phyloP scores from a whole-genome alignment of 2,329 filamentous ascomycete species.

The Podosphaera fusca region DNA sequence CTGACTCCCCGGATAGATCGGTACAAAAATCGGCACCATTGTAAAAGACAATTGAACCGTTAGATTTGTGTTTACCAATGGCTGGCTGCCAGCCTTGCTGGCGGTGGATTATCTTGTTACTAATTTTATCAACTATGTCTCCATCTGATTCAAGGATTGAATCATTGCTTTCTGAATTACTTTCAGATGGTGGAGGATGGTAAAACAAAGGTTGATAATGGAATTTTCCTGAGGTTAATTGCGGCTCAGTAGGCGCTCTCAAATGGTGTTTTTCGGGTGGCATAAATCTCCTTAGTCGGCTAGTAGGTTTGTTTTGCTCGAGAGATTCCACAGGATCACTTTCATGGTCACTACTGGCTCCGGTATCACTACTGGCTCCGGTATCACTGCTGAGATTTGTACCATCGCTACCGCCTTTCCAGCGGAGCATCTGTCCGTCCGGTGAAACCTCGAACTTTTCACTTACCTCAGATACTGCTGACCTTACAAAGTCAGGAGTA shows the following conservation, averaged over 20 bases:
- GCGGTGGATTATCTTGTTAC: neutral
- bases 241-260: neutral
- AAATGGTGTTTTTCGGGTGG: constrained; percentile 2
- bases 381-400: constrained; percentile 45
- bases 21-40: constrained; percentile 59
- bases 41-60: constrained; percentile 68
- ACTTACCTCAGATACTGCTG: constrained; percentile 46
- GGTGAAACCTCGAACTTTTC: constrained; percentile 53
- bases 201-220: constrained; percentile 42
- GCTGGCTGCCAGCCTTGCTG: neutral
- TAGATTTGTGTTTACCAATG: constrained; percentile 29
- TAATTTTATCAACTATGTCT: too few species aligned
- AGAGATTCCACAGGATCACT: constrained; percentile 3
- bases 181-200: constrained; percentile 24
- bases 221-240: constrained; percentile 18
- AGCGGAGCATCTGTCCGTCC: constrained; percentile 59
- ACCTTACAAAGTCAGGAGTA: constrained; percentile 52
- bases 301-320: constrained; percentile 1
- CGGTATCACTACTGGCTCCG: constrained; percentile 38
- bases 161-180: constrained; percentile 24
- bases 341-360: constrained; percentile 21
- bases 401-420: constrained; percentile 45
- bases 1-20: constrained; percentile 48
- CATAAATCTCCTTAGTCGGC: constrained; percentile 18
- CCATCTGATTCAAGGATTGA: constrained; percentile 12